Evolutionary conservation across 2,329 filamentous ascomycete species (phyloP), one percentile per base, ranked within the genome.

Genomic region (Fusarium domesticum): DNA sequence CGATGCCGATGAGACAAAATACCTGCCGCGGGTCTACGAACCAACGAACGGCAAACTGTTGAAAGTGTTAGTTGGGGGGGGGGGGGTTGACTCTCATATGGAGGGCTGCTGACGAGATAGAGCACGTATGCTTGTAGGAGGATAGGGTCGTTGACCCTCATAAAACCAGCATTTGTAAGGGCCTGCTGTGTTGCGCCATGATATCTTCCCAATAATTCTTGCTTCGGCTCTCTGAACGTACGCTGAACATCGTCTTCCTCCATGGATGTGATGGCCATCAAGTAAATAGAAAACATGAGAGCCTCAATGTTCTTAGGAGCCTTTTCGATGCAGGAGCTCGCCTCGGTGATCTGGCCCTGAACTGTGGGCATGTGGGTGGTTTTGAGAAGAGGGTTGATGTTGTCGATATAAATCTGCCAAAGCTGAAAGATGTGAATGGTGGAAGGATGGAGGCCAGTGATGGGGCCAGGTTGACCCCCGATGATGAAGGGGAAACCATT

Each of bases 391-490:
- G 84, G 82, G 53, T 87, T 82, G 53, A 87, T 78, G 55, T 86
- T 86, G 50, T 81, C 77, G 33, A 87, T 73, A 58, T 85, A 88
- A 14, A 80, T 73, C 63, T 87, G 83, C 84, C 84, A 88, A 15
- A 84, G 69, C 52, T 80, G 75, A 47, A 84, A 77, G 41, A 83
- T 81, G 45, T 82, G 78, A 16, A 82, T 75, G 18, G 76, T 68
- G 2, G 74, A 61, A 8, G 80, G 80, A 50, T 81, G 78, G 14
- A 70, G 62, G 37, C 69, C 66, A 4, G 73, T 72, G 37, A 80
- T 66, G 37, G 67, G 68, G 15, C 65, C 59, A 14, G 61, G 60
- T 8, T 67, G 60, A 19, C 71, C 73, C 19, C 76, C 75, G 14
- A 80, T 67, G 20, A 78, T 65, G 54, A 83, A 81, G 3, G 78